A percentile compares a stretch with the other conserved stretches of the same genome.
Evolutionary conservation across 1,139 yeast species (phyloP).

Genomic region (Kodamaea plutei): DNA sequence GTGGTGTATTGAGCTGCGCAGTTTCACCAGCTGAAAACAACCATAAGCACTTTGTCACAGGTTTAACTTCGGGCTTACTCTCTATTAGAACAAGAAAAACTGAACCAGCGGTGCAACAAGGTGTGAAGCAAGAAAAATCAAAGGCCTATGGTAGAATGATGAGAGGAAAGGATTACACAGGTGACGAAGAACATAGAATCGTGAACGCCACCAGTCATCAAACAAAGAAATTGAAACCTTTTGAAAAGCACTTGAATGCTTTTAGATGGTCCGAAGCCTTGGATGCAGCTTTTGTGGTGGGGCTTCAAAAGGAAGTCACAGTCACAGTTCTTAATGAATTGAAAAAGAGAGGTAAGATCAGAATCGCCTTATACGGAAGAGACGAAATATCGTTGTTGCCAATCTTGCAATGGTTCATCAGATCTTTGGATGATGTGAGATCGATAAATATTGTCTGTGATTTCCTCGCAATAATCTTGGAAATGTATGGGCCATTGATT

Average conservation of each 20-base stretch:
- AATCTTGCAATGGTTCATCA: conserved; percentile 75
- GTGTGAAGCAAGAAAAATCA: conserved; percentile 43
- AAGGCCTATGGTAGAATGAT: conserved; percentile 71
- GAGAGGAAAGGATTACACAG: conserved; percentile 87
- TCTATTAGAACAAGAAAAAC: conserved; percentile 86
- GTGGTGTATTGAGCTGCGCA: conserved; percentile 85
- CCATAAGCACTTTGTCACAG: conserved; percentile 89
- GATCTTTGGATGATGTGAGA: conserved; percentile 74
- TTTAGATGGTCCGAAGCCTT: conserved; percentile 93
- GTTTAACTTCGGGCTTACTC: conserved; percentile 82
- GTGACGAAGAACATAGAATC: conserved; percentile 79
- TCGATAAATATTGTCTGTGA: conserved; percentile 75
- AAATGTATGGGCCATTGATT: conserved; percentile 68
- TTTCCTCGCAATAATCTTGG: conserved; percentile 76
- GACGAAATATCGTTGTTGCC: conserved; percentile 88
- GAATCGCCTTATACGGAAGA: conserved; percentile 71
- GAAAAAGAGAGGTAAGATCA: conserved; percentile 81
- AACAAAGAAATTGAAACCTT: conserved; percentile 63
- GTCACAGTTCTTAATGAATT: conserved; percentile 80
- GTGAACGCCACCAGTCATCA: conserved; percentile 52
- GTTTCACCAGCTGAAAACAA: conserved; percentile 66
- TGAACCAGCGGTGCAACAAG: conserved; percentile 52
- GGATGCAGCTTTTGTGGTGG: conserved; percentile 77
- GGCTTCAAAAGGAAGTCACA: conserved; percentile 74
- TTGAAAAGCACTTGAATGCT: conserved; percentile 78